A percentile compares a stretch with the other conserved stretches of the same genome.
Conservation (phyloP, 129 eudicot genomes). For the Tanacetum coccineum region DNA sequence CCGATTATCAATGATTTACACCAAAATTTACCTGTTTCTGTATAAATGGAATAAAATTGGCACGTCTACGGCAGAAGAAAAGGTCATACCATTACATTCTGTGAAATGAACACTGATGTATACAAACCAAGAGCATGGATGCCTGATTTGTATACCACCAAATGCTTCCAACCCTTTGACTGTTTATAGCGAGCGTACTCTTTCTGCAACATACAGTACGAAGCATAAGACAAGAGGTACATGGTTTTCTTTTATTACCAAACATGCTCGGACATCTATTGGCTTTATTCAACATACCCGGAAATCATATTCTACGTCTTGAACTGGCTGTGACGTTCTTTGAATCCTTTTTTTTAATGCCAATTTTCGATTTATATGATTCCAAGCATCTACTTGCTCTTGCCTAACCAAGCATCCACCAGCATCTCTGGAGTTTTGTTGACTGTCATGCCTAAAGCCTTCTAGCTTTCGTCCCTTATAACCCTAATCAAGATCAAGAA, state of each 20-base stretch:
- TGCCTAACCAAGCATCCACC: constrained; percentile 54
- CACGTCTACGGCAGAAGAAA: too few relatives aligned
- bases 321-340: constrained; percentile 32
- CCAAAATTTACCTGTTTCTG: too few relatives aligned
- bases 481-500: constrained; percentile 35
- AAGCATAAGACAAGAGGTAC: constrained; percentile 15
- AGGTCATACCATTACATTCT: constrained; percentile 62
- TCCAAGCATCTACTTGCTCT: constrained; percentile 86
- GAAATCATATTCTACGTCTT: constrained; percentile 49
- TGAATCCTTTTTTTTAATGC: constrained; percentile 39
- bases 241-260: neutral
- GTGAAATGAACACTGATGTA: constrained; percentile 68
- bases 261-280: constrained; percentile 3
- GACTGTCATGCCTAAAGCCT: constrained; percentile 45
- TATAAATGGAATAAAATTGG: too few relatives aligned
- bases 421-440: constrained; percentile 23
- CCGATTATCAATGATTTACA: neutral
- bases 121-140: constrained; percentile 89
- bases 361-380: constrained; percentile 52
- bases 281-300: constrained; percentile 48
- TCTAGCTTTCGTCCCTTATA: constrained; percentile 60
- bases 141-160: constrained; percentile 80
- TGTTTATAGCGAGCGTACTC: constrained; percentile 69
- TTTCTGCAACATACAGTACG: constrained; percentile 42
- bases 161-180: constrained; percentile 59